Base-by-base conservation (phyloP, 306 rosid genomes). In the Chamaecrista fasciculata region DNA sequence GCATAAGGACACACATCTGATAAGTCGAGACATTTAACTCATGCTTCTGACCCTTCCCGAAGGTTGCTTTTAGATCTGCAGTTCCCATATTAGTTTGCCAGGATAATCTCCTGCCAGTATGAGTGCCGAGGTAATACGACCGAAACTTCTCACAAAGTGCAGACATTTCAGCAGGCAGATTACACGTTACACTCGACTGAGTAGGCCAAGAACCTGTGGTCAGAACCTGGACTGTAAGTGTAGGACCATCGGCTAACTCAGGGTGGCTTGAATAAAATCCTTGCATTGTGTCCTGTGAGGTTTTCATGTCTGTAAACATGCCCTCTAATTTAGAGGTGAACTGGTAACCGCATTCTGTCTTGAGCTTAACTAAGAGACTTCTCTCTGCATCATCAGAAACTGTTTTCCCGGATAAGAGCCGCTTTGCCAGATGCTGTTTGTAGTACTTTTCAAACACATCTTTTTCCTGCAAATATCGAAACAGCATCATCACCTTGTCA, bases 161-260 rank as follows among this genome's bases (percentile, higher is more conserved):
- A 11, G 95, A 89, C 91, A 93, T 83, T 62, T 93, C 98, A 57
- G 86, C 78, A 0, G 98, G 98, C 66, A 93, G 87, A 83, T 93
- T 90, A 79, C 98, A 93, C 0, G 98, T 81, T 39, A 82, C 58
- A 39, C 85, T 85, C 39, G 97, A 83, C 80, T 93, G 98, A 65
- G 96, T 88, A 56, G 98, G 98, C 98, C 98, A 93, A 64, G 97
- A 93, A 20, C 97, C 97, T 31, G 97, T 93, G 4, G 98, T 90
- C 74, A 93, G 84, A 76, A 93, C 97, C 79, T 93, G 97, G 42
- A 93, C 97, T 4, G 86, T 88, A 69, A 93, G 83, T 0, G 98
- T 83, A 50, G 96, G 98, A 23, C 98, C 96, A 8, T 91, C 91
- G 34, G 76, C 92, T 16, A 88, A 74, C 31, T 86, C 90, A 23